phyloP scores from a whole-genome alignment of 306 rosid genomes.

The Prunus salicina region DNA sequence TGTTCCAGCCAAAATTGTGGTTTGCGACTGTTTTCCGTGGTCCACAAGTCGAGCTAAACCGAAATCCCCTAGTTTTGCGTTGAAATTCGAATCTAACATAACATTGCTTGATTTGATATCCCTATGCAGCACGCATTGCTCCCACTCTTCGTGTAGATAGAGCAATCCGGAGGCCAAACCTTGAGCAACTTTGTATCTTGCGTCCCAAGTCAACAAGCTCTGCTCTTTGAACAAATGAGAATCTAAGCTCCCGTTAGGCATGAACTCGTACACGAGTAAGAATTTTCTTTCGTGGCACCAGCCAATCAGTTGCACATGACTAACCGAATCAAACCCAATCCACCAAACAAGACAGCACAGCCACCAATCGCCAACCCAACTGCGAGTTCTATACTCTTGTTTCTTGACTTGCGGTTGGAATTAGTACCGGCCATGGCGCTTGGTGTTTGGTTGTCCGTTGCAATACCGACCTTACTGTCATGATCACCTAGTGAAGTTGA shows the following conservation, averaged over 20 bases:
- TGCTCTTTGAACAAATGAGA: constrained; percentile 1
- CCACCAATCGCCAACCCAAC: neutral
- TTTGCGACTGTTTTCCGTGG: constrained; percentile 21
- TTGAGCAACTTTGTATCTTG: neutral
- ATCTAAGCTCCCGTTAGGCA: constrained; percentile 29
- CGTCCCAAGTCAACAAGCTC: constrained; percentile 7
- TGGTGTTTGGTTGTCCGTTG: neutral
- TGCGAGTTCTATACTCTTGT: neutral
- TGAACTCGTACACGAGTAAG: constrained; percentile 31
- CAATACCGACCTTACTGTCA: neutral
- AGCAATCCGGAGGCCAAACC: constrained; percentile 19
- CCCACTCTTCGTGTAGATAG: constrained; percentile 8
- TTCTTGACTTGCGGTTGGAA: neutral
- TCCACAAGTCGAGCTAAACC: constrained; percentile 31
- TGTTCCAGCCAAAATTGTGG: constrained; percentile 15
- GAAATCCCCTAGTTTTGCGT: too few relatives aligned
- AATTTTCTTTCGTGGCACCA: constrained; percentile 18
- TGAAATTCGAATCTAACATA: constrained; percentile 31
- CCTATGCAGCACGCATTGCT: constrained; percentile 30
- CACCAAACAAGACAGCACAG: neutral
- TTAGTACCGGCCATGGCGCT: neutral
- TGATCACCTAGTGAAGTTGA: neutral
- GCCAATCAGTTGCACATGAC: neutral
- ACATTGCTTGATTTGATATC: constrained; percentile 39
- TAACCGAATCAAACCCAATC: neutral